phyloP scores from a whole-genome alignment of 2,329 filamentous ascomycete genomes.

The Chrysoporthe cubensis region DNA sequence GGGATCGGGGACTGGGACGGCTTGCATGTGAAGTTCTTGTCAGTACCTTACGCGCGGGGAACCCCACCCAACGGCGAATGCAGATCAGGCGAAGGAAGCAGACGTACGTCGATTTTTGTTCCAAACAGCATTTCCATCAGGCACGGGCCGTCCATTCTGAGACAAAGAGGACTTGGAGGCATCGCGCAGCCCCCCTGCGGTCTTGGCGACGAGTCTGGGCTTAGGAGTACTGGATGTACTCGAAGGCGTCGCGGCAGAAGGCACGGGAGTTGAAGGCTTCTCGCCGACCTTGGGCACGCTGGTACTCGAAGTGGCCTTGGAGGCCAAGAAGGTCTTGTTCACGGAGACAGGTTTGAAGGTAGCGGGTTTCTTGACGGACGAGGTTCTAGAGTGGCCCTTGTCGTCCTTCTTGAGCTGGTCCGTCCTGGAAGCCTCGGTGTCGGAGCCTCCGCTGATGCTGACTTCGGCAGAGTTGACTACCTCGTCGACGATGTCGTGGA shows the following conservation, averaged over 20 bases:
- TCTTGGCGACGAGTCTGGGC: constrained; percentile 77
- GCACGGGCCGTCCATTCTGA: constrained; percentile 53
- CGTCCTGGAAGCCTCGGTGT: constrained; percentile 71
- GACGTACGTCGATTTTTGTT: constrained; percentile 83
- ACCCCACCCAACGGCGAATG: background rate
- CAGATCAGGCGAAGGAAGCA: background rate
- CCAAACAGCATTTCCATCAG: constrained; percentile 79
- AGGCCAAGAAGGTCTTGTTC: constrained; percentile 81
- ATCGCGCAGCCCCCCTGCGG: constrained; percentile 63
- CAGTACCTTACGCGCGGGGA: background rate
- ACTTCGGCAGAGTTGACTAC: constrained; percentile 65
- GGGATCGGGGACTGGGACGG: constrained; percentile 68
- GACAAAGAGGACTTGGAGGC: constrained; percentile 49
- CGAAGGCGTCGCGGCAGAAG: constrained; percentile 46
- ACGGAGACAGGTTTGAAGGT: constrained; percentile 86
- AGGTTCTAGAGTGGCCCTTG: constrained; percentile 61
- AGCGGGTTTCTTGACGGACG: constrained; percentile 72
- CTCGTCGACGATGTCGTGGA: constrained; percentile 61
- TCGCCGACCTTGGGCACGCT: constrained; percentile 55
- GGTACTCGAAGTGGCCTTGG: constrained; percentile 60
- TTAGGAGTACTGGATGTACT: constrained; percentile 57
- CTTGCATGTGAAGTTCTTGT: constrained; percentile 48
- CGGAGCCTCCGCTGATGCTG: constrained; percentile 71
- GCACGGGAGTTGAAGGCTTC: constrained; percentile 52
- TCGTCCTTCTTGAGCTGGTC: constrained; percentile 58